Percentiles rank a stretch among this genome's conserved stretches.
These are phyloP conservation scores for Waltergamsia citrina DNA, from an alignment of 2,329 filamentous ascomycete genomes.

Conservation along the genomic window DNA sequence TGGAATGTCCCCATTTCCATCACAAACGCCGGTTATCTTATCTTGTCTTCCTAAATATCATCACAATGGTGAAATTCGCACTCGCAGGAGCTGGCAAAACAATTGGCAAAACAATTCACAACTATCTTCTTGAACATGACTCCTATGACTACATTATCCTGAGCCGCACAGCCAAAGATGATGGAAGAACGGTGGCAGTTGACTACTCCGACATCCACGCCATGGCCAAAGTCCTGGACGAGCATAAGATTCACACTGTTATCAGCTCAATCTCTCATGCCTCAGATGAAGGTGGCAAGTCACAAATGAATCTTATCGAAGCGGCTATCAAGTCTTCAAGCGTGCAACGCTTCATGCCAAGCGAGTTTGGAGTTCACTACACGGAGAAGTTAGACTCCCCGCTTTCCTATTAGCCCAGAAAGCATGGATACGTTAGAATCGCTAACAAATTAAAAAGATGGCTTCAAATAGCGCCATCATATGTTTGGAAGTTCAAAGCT, in stretches of 20 bases:
- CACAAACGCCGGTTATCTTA: too few species aligned
- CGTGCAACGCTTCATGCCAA: conserved; percentile 4
- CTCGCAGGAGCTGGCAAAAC: not conserved
- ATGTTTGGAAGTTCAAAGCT: not conserved
- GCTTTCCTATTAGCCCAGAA: not conserved
- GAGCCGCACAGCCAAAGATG: not conserved
- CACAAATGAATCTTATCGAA: not conserved
- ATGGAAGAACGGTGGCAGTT: not conserved
- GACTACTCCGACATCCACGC: conserved; percentile 1
- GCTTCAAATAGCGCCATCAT: too few species aligned
- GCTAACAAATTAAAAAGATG: too few species aligned
- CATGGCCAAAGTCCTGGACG: not conserved
- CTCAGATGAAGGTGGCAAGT: not conserved
- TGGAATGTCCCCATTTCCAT: too few species aligned
- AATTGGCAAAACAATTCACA: not conserved
- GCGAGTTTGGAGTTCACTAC: conserved; percentile 2
- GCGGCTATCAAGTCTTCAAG: conserved; percentile 1
- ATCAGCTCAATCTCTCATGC: not conserved
- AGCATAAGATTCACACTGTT: conserved; percentile 3
- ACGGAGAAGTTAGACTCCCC: not conserved
- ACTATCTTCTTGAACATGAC: not conserved
- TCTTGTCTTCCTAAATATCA: not conserved
- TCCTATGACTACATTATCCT: not conserved
- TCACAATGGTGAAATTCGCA: not conserved
- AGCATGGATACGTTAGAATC: not conserved